Percentiles rank a stretch among this genome's conserved stretches.
Conservation (phyloP, 768 basidiomycete species). For the Collybia nuda region DNA sequence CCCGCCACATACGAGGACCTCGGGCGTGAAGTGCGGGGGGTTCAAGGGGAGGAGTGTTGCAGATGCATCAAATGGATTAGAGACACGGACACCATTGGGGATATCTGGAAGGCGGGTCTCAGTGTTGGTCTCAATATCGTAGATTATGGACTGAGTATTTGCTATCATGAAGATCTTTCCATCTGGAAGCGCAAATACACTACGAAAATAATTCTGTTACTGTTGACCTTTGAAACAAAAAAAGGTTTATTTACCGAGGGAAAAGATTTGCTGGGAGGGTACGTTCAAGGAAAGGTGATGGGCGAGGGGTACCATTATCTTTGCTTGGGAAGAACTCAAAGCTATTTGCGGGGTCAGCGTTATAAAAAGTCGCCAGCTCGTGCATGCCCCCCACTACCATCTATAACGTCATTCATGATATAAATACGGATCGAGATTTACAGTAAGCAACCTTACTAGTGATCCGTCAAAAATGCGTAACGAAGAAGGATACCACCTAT, state of each 20-base stretch:
- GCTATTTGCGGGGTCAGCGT: not conserved
- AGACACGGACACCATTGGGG: conserved; percentile 41
- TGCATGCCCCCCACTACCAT: not conserved
- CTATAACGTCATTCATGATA: conserved; percentile 27
- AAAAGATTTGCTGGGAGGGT: conserved; percentile 18
- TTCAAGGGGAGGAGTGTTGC: conserved; percentile 7
- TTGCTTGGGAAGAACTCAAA: conserved; percentile 41
- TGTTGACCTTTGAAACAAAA: conserved; percentile 5
- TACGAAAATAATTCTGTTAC: conserved; percentile 4
- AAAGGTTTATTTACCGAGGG: conserved; percentile 19
- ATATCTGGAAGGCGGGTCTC: conserved; percentile 39
- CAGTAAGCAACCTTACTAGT: conserved; percentile 31
- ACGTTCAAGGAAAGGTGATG: conserved; percentile 20
- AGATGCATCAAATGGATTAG: no score
- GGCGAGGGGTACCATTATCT: conserved; percentile 21
- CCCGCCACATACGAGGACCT: conserved; percentile 49
- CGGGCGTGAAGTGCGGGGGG: conserved; percentile 34
- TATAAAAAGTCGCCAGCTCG: not conserved
- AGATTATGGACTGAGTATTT: conserved; percentile 40
- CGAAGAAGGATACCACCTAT: conserved; percentile 42
- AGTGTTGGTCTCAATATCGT: conserved; percentile 36
- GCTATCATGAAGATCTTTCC: conserved; percentile 41
- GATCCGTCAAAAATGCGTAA: conserved; percentile 31
- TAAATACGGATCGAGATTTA: conserved; percentile 8
- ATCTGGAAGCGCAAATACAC: conserved; percentile 35